phyloP scores from a whole-genome alignment of 148 eudicot species.

The Mesembryanthemum crystallinum region DNA sequence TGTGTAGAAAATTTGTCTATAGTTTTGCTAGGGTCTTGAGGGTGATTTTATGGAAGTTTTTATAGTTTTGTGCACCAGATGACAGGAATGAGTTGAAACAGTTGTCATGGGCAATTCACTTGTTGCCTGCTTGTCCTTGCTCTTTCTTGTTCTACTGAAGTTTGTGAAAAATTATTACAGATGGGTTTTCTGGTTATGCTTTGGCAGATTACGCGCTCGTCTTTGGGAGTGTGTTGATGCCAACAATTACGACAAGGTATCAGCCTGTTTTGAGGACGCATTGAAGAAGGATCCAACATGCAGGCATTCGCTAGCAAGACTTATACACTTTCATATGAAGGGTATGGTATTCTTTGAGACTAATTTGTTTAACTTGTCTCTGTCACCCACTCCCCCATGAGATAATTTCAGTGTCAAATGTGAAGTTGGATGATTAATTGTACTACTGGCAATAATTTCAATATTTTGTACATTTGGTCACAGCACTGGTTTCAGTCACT shows the following conservation, averaged over 20 bases:
- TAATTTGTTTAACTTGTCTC: neutral
- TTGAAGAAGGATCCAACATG: slow-evolving; percentile 82
- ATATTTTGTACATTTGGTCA: neutral
- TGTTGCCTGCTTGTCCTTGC: neutral
- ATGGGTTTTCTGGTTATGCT: slow-evolving; percentile 8
- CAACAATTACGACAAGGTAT: slow-evolving; percentile 41
- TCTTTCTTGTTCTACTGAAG: neutral
- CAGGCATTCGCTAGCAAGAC: slow-evolving; percentile 57
- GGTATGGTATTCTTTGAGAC: slow-evolving; percentile 38
- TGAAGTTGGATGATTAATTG: neutral
- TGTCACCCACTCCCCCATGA: neutral
- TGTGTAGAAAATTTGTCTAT: neutral
- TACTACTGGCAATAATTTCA: neutral
- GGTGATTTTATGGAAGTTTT: neutral
- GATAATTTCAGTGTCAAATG: neutral
- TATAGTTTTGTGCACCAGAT: no score
- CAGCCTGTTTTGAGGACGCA: slow-evolving; percentile 54
- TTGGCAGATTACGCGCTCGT: slow-evolving; percentile 55
- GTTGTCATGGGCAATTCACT: no score
- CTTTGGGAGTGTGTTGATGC: slow-evolving; percentile 58
- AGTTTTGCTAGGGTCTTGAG: neutral
- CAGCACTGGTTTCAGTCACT: neutral
- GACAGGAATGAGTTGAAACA: no score
- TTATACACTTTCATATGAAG: slow-evolving; percentile 49
- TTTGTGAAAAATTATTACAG: neutral